phyloP scores from a whole-genome alignment of 1,284 basidiomycete genomes.

The Sporisorium graminicola region DNA sequence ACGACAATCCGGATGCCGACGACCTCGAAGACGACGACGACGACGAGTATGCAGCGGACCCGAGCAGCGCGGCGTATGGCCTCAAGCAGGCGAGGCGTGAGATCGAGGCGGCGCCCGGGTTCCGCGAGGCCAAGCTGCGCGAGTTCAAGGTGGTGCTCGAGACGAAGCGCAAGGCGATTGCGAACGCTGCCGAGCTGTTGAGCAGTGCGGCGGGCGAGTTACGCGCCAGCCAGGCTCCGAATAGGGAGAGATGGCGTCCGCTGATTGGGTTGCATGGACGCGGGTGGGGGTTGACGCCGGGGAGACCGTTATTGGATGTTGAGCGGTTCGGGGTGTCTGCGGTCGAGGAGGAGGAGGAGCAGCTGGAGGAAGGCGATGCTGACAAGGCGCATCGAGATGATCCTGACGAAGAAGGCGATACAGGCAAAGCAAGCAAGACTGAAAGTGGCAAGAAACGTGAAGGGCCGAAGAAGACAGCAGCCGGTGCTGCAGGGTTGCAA shows the following conservation, averaged over 20 bases:
- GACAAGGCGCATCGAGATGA: background rate
- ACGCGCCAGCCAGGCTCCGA: conserved; percentile 22
- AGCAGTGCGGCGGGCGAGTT: conserved; percentile 50
- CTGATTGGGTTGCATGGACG: conserved; percentile 46
- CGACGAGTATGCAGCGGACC: conserved; percentile 21
- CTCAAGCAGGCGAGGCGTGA: conserved; percentile 27
- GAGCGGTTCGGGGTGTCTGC: conserved; percentile 46
- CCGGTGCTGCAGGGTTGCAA: conserved; percentile 24
- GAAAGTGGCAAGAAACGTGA: conserved; percentile 1
- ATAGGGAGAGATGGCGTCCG: conserved; percentile 51
- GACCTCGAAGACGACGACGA: conserved; percentile 22
- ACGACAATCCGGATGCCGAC: background rate
- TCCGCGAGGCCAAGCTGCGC: conserved; percentile 15
- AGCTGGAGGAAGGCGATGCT: conserved; percentile 7
- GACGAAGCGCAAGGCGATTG: conserved; percentile 42
- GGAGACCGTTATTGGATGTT: conserved; percentile 58
- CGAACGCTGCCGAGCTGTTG: conserved; percentile 50
- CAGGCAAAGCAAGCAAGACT: background rate
- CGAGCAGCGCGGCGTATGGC: conserved; percentile 16
- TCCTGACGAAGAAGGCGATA: background rate
- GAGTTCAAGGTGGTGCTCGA: conserved; percentile 49
- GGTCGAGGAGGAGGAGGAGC: conserved; percentile 10
- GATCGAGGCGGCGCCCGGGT: conserved; percentile 9
- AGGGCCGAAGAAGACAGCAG: background rate
- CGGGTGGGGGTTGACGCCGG: conserved; percentile 60